Percentiles rank a stretch among this genome's conserved stretches.
Conservation (phyloP, 108 stramenopile genomes). For the Discostella pseudostelligera region DNA sequence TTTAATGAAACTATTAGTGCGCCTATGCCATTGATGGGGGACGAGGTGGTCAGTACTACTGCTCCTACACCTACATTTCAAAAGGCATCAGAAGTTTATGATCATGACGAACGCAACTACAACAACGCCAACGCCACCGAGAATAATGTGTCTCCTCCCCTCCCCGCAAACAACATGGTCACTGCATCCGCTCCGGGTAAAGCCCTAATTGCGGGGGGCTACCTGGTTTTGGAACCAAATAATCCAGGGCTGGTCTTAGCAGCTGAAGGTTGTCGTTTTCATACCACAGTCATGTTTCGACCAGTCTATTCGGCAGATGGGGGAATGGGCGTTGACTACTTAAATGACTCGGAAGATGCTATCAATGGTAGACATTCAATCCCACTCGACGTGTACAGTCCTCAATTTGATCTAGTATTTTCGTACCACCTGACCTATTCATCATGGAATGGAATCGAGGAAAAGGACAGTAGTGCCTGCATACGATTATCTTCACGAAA, state of each 20-base stretch:
- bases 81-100: too few relatives aligned
- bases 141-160: not conserved
- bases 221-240: constrained; percentile 89
- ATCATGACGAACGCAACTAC: constrained; percentile 5
- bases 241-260: constrained; percentile 88
- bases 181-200: constrained; percentile 89
- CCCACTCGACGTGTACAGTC: constrained; percentile 59
- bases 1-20: not conserved
- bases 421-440: constrained; percentile 40
- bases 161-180: too few relatives aligned
- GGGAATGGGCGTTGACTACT: not conserved
- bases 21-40: too few relatives aligned
- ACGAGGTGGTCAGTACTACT: too few relatives aligned
- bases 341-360: too few relatives aligned
- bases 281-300: constrained; percentile 63
- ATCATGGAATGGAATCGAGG: constrained; percentile 20
- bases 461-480: constrained; percentile 9
- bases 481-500: constrained; percentile 18
- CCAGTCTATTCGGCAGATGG: constrained; percentile 7
- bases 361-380: constrained; percentile 16
- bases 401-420: constrained; percentile 62
- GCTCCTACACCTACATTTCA: too few relatives aligned
- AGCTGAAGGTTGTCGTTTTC: constrained; percentile 79
- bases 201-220: constrained; percentile 92
- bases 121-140: not conserved